Base-by-base conservation (phyloP, 2,329 filamentous ascomycete species). In the Aspergillus tamarii region DNA sequence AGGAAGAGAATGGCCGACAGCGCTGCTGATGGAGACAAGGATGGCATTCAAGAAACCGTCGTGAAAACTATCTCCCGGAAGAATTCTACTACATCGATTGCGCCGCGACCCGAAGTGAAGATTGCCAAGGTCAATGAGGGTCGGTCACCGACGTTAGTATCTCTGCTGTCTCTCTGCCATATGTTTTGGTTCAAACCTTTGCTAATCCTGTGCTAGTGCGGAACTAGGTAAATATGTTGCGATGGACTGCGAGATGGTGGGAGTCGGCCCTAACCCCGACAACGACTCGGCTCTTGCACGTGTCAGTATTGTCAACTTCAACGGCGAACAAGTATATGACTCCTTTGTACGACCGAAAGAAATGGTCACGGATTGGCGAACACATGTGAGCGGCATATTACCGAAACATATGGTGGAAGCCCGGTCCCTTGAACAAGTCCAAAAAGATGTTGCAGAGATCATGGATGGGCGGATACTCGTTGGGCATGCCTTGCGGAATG, bases 171-270 rank as follows among this genome's bases (percentile, higher is more conserved):
- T 53, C 62, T 56, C 70, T 78, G 55, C 34, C 48, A 11, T 32
- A 45, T 53, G 8, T 4, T 61, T 23, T 12, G 16, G 12, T 53
- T 58, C 34, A 16, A 45, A 26, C 36, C 19, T n/a, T 59, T 53
- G 55, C 69, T 72, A 60, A 72, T 60, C 16, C n/a, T 39, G 74
- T 66, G 77, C 82, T 28, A 87, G 84, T 7, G 80, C 90, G 41
- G 87, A 93, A 59, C 82, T 94, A 23, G 95, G 94, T 58, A 96
- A 95, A 84, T 99, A 96, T 76, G 82, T 99, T 48, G 91, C 92
- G 23, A 87, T 99, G 54, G 95, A 99, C 81, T 99, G 95, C 78
- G 95, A 99, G 81, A 99, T 99, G 95, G 95, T 99, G 30, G 95
- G 94, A 55, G 88, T 96, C 0, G 86, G 87, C 1, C 81, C 80